Evolutionary conservation across 768 basidiomycete genomes (phyloP).

Genomic region (Collybiopsis luxurians): DNA sequence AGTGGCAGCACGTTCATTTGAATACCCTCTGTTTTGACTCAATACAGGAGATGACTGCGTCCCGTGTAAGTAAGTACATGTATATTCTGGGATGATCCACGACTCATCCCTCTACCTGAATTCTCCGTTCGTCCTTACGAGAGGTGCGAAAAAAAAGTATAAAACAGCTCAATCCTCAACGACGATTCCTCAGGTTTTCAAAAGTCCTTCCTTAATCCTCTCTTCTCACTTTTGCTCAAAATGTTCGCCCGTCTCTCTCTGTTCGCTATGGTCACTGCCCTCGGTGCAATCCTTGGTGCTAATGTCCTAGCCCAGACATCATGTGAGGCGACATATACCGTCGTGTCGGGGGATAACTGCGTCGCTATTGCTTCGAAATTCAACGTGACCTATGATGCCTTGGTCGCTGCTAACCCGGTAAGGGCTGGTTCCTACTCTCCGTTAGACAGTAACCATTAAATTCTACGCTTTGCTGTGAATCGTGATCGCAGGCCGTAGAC

Average conservation of each 20-base stretch:
- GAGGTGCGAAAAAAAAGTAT: too few species aligned
- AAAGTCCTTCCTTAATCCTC: not conserved
- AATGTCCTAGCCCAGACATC: constrained; percentile 4
- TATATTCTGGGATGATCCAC: too few species aligned
- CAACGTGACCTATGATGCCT: not conserved
- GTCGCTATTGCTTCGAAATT: not conserved
- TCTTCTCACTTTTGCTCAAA: not conserved
- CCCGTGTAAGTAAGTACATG: too few species aligned
- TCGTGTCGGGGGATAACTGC: not conserved
- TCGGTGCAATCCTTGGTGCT: constrained; percentile 1
- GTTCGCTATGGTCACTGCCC: not conserved
- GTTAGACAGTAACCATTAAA: not conserved
- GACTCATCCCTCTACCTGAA: too few species aligned
- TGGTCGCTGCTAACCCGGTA: constrained; percentile 3
- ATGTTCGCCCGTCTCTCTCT: constrained; percentile 1
- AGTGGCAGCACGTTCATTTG: too few species aligned
- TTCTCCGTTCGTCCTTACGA: too few species aligned
- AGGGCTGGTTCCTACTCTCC: not conserved
- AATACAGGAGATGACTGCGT: too few species aligned
- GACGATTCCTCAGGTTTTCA: not conserved
- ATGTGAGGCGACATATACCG: not conserved
- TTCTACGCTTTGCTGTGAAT: not conserved
- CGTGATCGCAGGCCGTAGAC: not conserved
- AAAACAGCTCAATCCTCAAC: not conserved
- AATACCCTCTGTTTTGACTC: too few species aligned